Percentiles rank a stretch among this genome's conserved stretches.
Evolutionary conservation across 2,329 filamentous ascomycete genomes (phyloP).

Genomic region (Hymenoscyphus albidus): DNA sequence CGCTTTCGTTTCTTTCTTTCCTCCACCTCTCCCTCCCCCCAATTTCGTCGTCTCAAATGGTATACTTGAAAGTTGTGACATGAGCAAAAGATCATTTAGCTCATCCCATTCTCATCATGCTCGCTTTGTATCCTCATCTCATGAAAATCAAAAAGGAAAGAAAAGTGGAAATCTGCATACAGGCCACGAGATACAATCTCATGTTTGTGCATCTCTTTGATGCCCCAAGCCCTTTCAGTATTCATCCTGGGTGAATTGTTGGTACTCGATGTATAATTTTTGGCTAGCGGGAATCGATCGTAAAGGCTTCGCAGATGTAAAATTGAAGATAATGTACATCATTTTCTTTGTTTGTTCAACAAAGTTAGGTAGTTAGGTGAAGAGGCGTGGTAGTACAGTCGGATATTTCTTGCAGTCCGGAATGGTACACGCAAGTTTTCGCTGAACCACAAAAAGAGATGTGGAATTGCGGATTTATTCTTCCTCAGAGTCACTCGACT

Average conservation of each 20-base stretch:
- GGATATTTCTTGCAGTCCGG: not conserved
- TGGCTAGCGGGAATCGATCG: not conserved
- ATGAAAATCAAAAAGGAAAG: constrained; percentile 7
- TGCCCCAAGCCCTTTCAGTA: not conserved
- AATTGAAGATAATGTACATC: constrained; percentile 12
- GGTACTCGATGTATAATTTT: not conserved
- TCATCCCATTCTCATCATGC: constrained; percentile 11
- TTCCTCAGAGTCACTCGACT: constrained; percentile 52
- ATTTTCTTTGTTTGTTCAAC: not conserved
- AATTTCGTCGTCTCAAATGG: not conserved
- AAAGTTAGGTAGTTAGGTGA: constrained; percentile 1
- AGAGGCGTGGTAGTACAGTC: constrained; percentile 11
- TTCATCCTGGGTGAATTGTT: not conserved
- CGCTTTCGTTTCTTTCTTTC: not conserved
- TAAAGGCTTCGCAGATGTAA: not conserved
- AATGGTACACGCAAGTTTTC: not conserved
- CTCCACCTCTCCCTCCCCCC: not conserved
- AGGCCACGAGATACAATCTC: not conserved
- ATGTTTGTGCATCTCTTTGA: not conserved
- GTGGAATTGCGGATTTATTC: constrained; percentile 23
- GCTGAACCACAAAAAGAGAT: not conserved
- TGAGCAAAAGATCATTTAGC: constrained; percentile 4
- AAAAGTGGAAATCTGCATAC: not conserved
- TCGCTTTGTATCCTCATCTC: constrained; percentile 8
- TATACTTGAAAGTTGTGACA: not conserved